These are phyloP conservation scores for Ustilago curta DNA, from an alignment of 1,284 basidiomycete genomes.

Conservation along the genomic window DNA sequence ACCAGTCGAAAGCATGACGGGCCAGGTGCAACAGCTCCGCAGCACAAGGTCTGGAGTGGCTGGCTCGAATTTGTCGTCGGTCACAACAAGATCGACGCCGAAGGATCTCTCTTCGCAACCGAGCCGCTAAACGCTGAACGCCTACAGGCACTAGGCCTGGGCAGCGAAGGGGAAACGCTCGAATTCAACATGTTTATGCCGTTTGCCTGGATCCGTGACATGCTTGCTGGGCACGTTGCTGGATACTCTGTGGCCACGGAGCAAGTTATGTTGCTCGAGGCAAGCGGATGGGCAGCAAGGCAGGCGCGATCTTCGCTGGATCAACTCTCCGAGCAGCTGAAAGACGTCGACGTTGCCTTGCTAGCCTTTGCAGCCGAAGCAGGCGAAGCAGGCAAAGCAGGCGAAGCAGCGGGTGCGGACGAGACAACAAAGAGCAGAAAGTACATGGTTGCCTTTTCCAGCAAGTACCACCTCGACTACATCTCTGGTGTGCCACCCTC, in stretches of 20 bases:
- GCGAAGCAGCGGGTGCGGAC: background rate
- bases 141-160: slow-evolving; percentile 18
- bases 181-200: slow-evolving; percentile 36
- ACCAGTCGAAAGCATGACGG: background rate
- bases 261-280: slow-evolving; percentile 27
- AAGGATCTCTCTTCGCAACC: slow-evolving; percentile 16
- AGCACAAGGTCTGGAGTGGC: slow-evolving; percentile 9
- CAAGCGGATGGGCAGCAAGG: slow-evolving; percentile 9
- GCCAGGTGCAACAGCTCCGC: slow-evolving; percentile 1
- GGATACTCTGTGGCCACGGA: background rate
- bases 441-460: slow-evolving; percentile 37
- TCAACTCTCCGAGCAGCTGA: slow-evolving; percentile 31
- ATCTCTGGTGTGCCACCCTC: slow-evolving; percentile 25
- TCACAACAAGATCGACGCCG: slow-evolving; percentile 16
- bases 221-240: slow-evolving; percentile 13
- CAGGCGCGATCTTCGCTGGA: slow-evolving; percentile 20
- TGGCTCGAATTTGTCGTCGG: slow-evolving; percentile 20
- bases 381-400: too few species aligned
- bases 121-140: slow-evolving; percentile 12
- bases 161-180: slow-evolving; percentile 2
- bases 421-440: slow-evolving; percentile 1
- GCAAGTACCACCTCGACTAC: slow-evolving; percentile 32
- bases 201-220: slow-evolving; percentile 33
- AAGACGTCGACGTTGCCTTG: slow-evolving; percentile 29
- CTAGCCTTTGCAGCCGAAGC: slow-evolving; percentile 12